Evolutionary conservation across 208 protist species (phyloP).

Genomic region (Leishmania martiniquensis): DNA sequence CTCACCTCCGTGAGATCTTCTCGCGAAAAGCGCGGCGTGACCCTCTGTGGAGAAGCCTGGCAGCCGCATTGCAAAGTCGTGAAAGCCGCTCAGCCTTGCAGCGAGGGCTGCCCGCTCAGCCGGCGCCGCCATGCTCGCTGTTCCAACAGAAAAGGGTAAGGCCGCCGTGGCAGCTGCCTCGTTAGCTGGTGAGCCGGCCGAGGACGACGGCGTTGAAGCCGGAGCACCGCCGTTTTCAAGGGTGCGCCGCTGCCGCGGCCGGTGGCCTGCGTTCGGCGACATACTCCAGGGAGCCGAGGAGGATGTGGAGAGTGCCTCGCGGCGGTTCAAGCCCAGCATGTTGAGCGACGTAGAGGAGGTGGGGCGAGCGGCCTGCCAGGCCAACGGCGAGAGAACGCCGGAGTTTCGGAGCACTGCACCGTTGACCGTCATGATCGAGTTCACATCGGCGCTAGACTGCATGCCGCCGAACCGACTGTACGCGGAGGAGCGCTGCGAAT

Average conservation of each 20-base stretch:
- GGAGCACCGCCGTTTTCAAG: neutral
- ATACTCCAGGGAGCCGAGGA: conserved; percentile 1
- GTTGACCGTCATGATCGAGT: conserved; percentile 1
- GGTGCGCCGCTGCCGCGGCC: neutral
- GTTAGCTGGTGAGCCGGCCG: neutral
- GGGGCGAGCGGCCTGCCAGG: neutral
- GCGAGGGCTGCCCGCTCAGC: neutral
- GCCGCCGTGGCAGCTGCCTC: neutral
- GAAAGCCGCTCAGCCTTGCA: conserved; percentile 15
- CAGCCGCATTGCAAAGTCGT: conserved; percentile 17
- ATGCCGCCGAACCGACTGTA: neutral
- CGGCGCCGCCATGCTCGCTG: neutral
- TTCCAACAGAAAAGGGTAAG: neutral
- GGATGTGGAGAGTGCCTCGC: conserved; percentile 11
- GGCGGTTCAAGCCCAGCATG: conserved; percentile 9
- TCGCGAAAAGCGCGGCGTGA: neutral
- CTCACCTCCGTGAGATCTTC: neutral
- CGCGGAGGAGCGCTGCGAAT: neutral
- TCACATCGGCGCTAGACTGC: conserved; percentile 6
- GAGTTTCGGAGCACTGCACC: conserved; percentile 10
- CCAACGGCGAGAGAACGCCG: conserved; percentile 14
- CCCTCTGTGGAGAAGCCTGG: neutral
- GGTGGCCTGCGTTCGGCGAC: conserved; percentile 1
- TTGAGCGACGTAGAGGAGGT: conserved; percentile 1
- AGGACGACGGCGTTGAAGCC: neutral